Conservation (phyloP, 306 rosid genomes). For the Ziziphus jujuba region DNA sequence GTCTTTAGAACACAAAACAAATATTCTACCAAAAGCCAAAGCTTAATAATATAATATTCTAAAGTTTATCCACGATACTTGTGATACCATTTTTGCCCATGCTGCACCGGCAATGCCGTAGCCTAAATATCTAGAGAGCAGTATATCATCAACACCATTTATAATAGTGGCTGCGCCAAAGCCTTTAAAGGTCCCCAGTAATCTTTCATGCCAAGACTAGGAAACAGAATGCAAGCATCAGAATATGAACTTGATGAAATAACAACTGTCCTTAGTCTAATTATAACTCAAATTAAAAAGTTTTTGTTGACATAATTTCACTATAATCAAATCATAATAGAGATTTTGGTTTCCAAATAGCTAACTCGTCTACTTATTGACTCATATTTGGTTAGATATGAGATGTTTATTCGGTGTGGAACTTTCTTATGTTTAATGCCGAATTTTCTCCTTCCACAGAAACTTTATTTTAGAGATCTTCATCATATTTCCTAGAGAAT, state of each 20-base stretch:
- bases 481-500: not conserved
- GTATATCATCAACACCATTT: slow-evolving; percentile 62
- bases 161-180: slow-evolving; percentile 61
- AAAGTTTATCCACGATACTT: slow-evolving; percentile 39
- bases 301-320: not conserved
- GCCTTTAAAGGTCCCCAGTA: slow-evolving; percentile 88
- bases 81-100: slow-evolving; percentile 82
- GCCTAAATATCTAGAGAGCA: slow-evolving; percentile 53
- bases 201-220: slow-evolving; percentile 91
- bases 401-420: too few species aligned
- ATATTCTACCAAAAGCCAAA: not conserved
- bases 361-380: not conserved
- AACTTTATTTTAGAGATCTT: not conserved
- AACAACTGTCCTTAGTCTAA: slow-evolving; percentile 15
- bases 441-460: not conserved
- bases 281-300: not conserved
- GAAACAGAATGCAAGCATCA: slow-evolving; percentile 14
- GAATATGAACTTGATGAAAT: slow-evolving; percentile 8
- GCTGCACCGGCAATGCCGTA: slow-evolving; percentile 86
- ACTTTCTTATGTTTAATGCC: not conserved
- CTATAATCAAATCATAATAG: not conserved
- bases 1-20: slow-evolving; percentile 2
- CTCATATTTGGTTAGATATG: not conserved
- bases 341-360: not conserved
- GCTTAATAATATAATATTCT: slow-evolving; percentile 1